Conservation (phyloP, 2,329 filamentous ascomycete species). For the Chaetomium globosum region DNA sequence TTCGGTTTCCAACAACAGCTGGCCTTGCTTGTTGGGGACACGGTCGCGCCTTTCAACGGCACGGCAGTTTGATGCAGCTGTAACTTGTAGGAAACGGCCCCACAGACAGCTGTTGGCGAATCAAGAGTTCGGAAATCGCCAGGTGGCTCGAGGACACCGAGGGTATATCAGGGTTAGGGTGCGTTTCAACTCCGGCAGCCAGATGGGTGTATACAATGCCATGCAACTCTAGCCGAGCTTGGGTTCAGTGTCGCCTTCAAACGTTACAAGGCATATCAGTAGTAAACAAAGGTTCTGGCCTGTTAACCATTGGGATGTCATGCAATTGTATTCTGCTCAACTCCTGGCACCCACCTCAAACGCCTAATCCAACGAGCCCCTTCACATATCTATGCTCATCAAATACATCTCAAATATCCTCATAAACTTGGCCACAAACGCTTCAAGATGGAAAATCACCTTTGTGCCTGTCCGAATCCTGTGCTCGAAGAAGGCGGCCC, state of each 20-base stretch:
- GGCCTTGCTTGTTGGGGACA: constrained; percentile 7
- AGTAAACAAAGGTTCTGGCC: background rate
- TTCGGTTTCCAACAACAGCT: background rate
- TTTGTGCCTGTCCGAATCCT: constrained; percentile 89
- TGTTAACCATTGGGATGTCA: background rate
- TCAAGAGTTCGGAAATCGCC: background rate
- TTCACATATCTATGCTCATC: constrained; percentile 79
- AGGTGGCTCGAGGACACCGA: background rate
- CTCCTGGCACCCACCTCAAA: constrained; percentile 6
- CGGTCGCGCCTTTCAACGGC: constrained; percentile 13
- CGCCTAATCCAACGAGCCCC: background rate
- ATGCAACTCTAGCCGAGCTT: too few relatives aligned
- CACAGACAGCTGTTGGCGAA: constrained; percentile 1
- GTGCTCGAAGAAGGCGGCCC: constrained; percentile 97
- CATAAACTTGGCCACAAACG: constrained; percentile 99
- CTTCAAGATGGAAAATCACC: constrained; percentile 96
- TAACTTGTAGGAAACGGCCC: constrained; percentile 1
- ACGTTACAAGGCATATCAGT: too few relatives aligned
- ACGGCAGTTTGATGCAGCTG: constrained; percentile 13
- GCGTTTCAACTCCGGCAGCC: background rate
- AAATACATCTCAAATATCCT: constrained; percentile 86
- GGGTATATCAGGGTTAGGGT: constrained; percentile 5
- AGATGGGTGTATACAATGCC: too few relatives aligned
- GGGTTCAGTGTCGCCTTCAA: background rate
- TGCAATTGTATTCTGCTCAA: background rate